Percentiles rank a stretch among this genome's conserved stretches.
Conservation (phyloP, 2,329 filamentous ascomycete genomes). For the Aspergillus sp. region DNA sequence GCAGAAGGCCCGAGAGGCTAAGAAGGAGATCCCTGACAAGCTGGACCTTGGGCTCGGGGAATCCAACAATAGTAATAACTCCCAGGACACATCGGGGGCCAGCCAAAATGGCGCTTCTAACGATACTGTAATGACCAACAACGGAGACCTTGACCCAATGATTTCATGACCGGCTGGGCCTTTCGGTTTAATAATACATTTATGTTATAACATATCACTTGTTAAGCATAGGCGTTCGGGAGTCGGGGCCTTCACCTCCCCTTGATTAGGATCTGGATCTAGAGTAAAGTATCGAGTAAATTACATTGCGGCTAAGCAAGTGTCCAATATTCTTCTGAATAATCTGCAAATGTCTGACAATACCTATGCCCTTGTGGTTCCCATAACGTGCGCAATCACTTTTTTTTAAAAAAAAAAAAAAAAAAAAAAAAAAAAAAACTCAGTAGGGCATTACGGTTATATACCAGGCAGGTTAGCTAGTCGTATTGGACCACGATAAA, state of each 20-base stretch:
- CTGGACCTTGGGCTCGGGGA: constrained; percentile 46
- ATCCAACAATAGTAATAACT: constrained; percentile 25
- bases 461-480: too few relatives aligned
- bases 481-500: too few relatives aligned
- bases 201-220: background rate
- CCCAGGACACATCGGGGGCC: constrained; percentile 16
- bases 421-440: too few relatives aligned
- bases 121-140: constrained; percentile 45
- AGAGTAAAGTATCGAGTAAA: too few relatives aligned
- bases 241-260: background rate
- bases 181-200: background rate
- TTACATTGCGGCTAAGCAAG: too few relatives aligned
- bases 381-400: too few relatives aligned
- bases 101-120: constrained; percentile 32
- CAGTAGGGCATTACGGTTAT: too few relatives aligned
- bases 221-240: constrained; percentile 20
- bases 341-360: too few relatives aligned
- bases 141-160: constrained; percentile 43
- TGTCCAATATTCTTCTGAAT: too few relatives aligned
- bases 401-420: too few relatives aligned
- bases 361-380: too few relatives aligned
- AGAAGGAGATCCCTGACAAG: constrained; percentile 48
- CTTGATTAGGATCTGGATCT: too few relatives aligned
- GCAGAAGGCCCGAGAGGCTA: constrained; percentile 48
- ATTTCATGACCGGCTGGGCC: constrained; percentile 31